Conservation (phyloP, 306 rosid species). For the Ormosia semicastrata region DNA sequence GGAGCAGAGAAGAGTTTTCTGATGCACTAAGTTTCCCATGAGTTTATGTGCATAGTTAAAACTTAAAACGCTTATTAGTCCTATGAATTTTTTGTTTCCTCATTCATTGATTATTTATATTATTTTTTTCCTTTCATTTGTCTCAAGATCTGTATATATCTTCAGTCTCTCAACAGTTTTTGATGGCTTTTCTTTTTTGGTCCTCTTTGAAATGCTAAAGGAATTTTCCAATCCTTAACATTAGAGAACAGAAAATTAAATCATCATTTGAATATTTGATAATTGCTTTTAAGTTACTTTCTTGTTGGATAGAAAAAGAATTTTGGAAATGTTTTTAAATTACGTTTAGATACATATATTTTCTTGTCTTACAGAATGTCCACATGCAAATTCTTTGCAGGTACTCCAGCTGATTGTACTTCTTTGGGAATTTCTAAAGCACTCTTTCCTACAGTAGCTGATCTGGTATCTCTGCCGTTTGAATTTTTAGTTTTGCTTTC, state of each 20-base stretch:
- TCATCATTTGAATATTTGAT: background rate
- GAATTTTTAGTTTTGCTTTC: background rate
- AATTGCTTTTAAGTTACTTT: background rate
- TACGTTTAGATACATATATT: background rate
- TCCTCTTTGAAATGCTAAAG: background rate
- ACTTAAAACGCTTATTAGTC: background rate
- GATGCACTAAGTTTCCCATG: background rate
- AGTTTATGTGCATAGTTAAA: background rate
- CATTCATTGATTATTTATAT: background rate
- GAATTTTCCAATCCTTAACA: background rate
- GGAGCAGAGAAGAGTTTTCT: background rate
- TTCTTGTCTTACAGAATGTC: background rate
- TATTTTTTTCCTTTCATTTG: background rate
- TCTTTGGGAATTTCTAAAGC: conserved; percentile 64
- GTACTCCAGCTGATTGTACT: conserved; percentile 71
- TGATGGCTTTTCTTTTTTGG: background rate
- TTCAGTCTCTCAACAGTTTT: background rate
- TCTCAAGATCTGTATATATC: background rate
- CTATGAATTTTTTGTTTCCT: background rate
- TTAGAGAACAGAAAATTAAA: background rate
- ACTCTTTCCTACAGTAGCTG: conserved; percentile 56
- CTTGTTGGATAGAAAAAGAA: too few relatives aligned
- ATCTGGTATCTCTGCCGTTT: conserved; percentile 38
- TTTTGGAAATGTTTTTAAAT: background rate
- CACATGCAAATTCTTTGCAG: conserved; percentile 33